A percentile compares a stretch with the other conserved stretches of the same genome.
Evolutionary conservation across 805 yeast species (phyloP).

Genomic region (Monosporozyma solicola): DNA sequence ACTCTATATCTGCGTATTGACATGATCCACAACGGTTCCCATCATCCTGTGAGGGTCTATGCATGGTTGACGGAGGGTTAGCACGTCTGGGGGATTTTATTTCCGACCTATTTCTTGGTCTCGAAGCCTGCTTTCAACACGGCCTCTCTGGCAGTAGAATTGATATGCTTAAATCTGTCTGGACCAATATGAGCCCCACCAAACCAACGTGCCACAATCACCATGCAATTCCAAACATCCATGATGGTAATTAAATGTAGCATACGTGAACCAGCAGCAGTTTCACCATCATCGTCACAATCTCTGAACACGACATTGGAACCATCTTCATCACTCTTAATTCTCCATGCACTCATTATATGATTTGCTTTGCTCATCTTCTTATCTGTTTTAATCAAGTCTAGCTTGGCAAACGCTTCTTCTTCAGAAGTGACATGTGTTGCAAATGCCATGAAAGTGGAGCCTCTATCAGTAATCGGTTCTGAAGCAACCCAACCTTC

Average conservation of each 20-base stretch:
- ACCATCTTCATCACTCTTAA: constrained; percentile 33
- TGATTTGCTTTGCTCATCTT: constrained; percentile 64
- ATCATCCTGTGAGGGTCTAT: not conserved
- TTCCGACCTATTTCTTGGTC: not conserved
- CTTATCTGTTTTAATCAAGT: constrained; percentile 49
- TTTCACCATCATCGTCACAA: constrained; percentile 94
- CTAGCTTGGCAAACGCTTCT: constrained; percentile 51
- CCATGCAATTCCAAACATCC: constrained; percentile 79
- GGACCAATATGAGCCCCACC: constrained; percentile 92
- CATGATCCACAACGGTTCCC: not conserved
- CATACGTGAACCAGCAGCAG: constrained; percentile 89
- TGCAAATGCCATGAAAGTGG: constrained; percentile 76
- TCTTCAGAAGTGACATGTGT: constrained; percentile 51
- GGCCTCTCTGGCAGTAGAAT: constrained; percentile 80
- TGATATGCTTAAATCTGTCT: constrained; percentile 89
- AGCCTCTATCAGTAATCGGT: constrained; percentile 72
- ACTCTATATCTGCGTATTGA: not conserved
- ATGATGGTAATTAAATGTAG: constrained; percentile 67
- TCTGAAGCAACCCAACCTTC: constrained; percentile 72
- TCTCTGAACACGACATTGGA: constrained; percentile 55
- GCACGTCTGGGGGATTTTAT: too few relatives aligned
- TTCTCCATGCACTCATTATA: constrained; percentile 83
- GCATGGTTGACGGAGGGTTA: too few relatives aligned
- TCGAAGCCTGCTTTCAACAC: constrained; percentile 52
- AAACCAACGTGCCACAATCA: constrained; percentile 80